Percentiles rank a stretch among this genome's conserved stretches.
Conservation (phyloP, 2,329 filamentous ascomycete species). For the Penicillium brasilianum region DNA sequence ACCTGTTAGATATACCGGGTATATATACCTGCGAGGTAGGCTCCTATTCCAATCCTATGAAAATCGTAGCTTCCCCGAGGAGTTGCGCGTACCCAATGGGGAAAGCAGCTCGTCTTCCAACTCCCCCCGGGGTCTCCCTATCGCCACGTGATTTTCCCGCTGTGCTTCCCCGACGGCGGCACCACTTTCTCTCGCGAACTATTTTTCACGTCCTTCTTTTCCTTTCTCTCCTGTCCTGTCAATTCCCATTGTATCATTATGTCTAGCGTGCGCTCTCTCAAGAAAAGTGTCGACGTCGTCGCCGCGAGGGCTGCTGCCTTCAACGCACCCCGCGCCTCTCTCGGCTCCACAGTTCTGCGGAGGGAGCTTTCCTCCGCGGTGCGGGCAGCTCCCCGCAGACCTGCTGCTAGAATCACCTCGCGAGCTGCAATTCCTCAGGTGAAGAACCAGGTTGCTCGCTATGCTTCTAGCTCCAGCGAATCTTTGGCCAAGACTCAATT, state of each 20-base stretch:
- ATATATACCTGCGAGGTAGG: background rate
- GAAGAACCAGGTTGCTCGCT: conserved; percentile 31
- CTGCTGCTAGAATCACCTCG: conserved; percentile 19
- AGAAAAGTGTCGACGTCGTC: conserved; percentile 39
- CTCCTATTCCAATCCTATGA: background rate
- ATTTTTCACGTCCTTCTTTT: conserved; percentile 22
- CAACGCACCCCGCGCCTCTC: conserved; percentile 35
- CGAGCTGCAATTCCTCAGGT: conserved; percentile 20
- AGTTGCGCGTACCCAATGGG: conserved; percentile 15
- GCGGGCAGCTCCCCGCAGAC: conserved; percentile 30
- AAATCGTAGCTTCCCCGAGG: conserved; percentile 9
- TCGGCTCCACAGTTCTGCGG: conserved; percentile 38
- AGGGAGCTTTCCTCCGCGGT: conserved; percentile 37
- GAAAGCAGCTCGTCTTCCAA: conserved; percentile 16
- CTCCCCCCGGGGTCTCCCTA: conserved; percentile 31
- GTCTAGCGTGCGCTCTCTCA: conserved; percentile 38
- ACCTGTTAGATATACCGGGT: background rate
- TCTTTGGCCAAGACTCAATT: conserved; percentile 65
- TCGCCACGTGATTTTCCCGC: conserved; percentile 48
- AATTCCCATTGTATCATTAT: conserved; percentile 30
- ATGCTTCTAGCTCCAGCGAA: conserved; percentile 39
- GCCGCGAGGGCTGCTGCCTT: conserved; percentile 33
- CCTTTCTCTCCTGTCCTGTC: conserved; percentile 22
- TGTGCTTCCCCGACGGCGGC: conserved; percentile 28
- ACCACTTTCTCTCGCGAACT: conserved; percentile 18